These are phyloP conservation scores for Penicillium pulvis DNA, from an alignment of 495 filamentous ascomycete species.

Conservation along the genomic window DNA sequence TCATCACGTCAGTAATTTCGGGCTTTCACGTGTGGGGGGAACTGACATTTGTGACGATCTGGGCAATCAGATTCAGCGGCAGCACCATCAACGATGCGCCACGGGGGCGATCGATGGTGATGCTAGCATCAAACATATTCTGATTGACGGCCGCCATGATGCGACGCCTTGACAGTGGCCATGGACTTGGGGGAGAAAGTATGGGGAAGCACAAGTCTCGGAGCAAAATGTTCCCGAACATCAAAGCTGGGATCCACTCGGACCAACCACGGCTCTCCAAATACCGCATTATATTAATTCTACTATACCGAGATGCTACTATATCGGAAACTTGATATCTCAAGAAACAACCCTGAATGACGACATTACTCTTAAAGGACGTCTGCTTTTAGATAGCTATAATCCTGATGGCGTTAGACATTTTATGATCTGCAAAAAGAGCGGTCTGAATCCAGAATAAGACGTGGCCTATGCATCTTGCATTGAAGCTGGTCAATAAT, in stretches of 20 bases:
- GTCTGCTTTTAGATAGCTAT: neutral
- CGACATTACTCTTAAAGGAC: neutral
- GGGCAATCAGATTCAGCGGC: conserved; percentile 59
- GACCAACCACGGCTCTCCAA: conserved; percentile 8
- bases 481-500: neutral
- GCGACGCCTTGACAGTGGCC: conserved; percentile 35
- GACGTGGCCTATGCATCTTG: neutral
- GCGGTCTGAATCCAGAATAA: neutral
- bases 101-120: conserved; percentile 35
- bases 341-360: neutral
- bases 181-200: conserved; percentile 26
- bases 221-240: conserved; percentile 29
- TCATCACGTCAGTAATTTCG: conserved; percentile 17
- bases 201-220: conserved; percentile 23
- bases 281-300: neutral
- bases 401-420: neutral
- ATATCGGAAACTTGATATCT: neutral
- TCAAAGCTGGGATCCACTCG: conserved; percentile 11
- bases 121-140: conserved; percentile 50
- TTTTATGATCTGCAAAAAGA: neutral
- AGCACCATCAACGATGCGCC: conserved; percentile 46
- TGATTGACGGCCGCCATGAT: conserved; percentile 50
- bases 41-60: conserved; percentile 56
- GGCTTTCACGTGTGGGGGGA: conserved; percentile 13
- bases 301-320: neutral